Evolutionary conservation across 345 rosid genomes (phyloP), one percentile per base, ranked within the genome.

Genomic region (Euphorbia tirucalli): DNA sequence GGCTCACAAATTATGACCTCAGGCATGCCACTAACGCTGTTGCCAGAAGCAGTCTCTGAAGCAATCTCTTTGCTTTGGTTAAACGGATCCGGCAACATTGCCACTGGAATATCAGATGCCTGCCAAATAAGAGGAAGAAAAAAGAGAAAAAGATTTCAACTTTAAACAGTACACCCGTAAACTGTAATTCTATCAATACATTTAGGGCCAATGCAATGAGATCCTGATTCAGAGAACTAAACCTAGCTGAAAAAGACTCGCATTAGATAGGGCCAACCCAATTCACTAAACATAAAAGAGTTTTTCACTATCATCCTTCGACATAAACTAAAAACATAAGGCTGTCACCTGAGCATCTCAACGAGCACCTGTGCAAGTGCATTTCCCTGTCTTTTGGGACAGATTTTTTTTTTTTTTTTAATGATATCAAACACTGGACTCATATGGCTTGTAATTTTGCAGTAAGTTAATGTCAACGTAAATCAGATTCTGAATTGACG

Each of bases 101-200:
- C 83, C 82, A 66, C 78, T 35, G 89, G 84, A 72, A 86, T 69
- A 60, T 71, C 87, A 70, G 56, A 44, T 37, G 69, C 82, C 88
- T 85, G 19, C 13, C 30, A 32, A 57, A 30, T 65, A 55, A 63
- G n/a, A n/a, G n/a, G 44, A 54, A 25, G 48, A 71, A 46, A 75
- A 21, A 13, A 58, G 41, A 65, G 19, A 11, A 0, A 31, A 11
- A 2, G 31, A 35, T n/a, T 70, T 60, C 46, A n/a, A 27, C 27
- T 66, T 3, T n/a, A 58, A 43, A 13, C 58, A 28, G 5, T 58
- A 54, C 16, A 59, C 54, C 11, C 30, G 63, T 54, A 18, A 59
- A 44, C n/a, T 24, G 37, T n/a, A 24, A 44, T 7, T 31, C 19
- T 21, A 15, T 19, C 37, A 16, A 44, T 13, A 43, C 22, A 44